Evolutionary conservation across 2,329 filamentous ascomycete genomes (phyloP).

Genomic region (Amylocarpus encephaloides): DNA sequence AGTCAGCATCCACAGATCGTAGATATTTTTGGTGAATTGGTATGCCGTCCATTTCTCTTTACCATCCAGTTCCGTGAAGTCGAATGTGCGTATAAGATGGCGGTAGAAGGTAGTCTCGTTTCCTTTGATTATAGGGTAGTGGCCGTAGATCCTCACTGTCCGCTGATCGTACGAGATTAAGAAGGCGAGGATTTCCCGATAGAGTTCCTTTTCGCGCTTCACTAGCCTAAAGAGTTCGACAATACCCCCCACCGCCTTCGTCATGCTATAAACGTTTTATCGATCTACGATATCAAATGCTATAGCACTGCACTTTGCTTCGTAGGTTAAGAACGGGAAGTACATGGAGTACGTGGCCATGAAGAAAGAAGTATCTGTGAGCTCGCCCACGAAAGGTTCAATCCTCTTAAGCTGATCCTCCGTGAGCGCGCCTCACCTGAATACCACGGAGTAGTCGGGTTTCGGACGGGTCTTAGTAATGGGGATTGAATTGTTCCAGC

Average conservation of each 20-base stretch:
- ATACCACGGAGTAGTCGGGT: too few relatives aligned
- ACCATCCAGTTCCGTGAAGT: constrained; percentile 11
- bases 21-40: constrained; percentile 27
- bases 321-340: constrained; percentile 44
- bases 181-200: constrained; percentile 34
- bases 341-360: constrained; percentile 42
- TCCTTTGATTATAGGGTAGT: constrained; percentile 27
- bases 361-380: constrained; percentile 31
- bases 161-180: too few relatives aligned
- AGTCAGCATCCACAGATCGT: constrained; percentile 27
- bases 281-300: constrained; percentile 35
- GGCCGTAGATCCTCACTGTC: constrained; percentile 29
- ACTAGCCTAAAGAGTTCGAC: not conserved
- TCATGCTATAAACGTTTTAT: constrained; percentile 36
- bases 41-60: constrained; percentile 27
- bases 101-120: too few relatives aligned
- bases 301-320: constrained; percentile 40
- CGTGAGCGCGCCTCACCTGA: constrained; percentile 11
- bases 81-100: too few relatives aligned
- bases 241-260: constrained; percentile 32
- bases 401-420: constrained; percentile 32
- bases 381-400: constrained; percentile 11
- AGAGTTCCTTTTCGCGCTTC: constrained; percentile 15
- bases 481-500: too few relatives aligned
- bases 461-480: too few relatives aligned